Conservation (phyloP, 495 filamentous ascomycete species). For the Penicillium paradoxum region DNA sequence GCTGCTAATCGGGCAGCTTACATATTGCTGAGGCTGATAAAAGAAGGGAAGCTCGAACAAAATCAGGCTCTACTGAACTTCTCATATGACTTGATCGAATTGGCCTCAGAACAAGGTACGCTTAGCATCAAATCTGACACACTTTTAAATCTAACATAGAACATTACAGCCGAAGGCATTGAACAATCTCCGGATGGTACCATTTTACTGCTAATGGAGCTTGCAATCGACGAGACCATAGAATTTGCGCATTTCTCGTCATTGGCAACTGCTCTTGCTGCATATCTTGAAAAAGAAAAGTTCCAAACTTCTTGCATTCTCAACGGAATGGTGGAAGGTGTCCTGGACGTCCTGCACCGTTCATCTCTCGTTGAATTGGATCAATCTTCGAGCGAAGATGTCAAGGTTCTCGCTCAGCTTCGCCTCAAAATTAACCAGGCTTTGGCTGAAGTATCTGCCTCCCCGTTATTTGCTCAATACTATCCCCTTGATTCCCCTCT, state of each 20-base stretch:
- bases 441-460: slow-evolving; percentile 60
- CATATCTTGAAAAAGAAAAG: slow-evolving; percentile 35
- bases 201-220: slow-evolving; percentile 32
- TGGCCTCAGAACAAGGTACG: slow-evolving; percentile 41
- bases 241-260: slow-evolving; percentile 29
- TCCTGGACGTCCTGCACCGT: slow-evolving; percentile 29
- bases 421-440: slow-evolving; percentile 51
- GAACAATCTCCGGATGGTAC: slow-evolving; percentile 39
- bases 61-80: slow-evolving; percentile 35
- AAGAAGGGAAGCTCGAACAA: slow-evolving; percentile 27
- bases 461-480: slow-evolving; percentile 47
- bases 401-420: slow-evolving; percentile 48
- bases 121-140: background rate
- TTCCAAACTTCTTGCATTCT: slow-evolving; percentile 41
- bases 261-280: slow-evolving; percentile 29
- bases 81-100: slow-evolving; percentile 37
- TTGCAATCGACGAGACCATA: slow-evolving; percentile 23
- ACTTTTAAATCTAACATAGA: slow-evolving; percentile 4
- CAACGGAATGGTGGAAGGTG: slow-evolving; percentile 26
- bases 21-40: slow-evolving; percentile 36
- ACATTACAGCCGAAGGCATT: slow-evolving; percentile 29
- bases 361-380: slow-evolving; percentile 29
- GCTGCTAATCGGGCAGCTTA: slow-evolving; percentile 50
- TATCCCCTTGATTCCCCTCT: slow-evolving; percentile 49
- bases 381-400: slow-evolving; percentile 40